Percentiles rank a stretch among this genome's conserved stretches.
phyloP scores from a whole-genome alignment of 805 yeast species.

The Yamadazyma sp. region DNA sequence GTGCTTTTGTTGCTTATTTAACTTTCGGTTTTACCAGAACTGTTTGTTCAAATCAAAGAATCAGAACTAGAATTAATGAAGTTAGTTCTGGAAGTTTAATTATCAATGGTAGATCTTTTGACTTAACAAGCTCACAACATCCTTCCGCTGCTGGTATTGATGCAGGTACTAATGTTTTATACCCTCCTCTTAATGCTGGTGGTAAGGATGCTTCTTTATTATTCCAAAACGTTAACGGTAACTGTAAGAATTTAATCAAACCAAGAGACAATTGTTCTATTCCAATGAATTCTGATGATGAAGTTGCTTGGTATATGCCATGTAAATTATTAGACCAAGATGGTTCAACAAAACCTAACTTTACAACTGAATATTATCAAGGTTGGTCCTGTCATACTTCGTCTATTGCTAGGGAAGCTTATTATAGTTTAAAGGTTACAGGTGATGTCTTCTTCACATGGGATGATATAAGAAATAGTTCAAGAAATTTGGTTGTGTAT shows the following conservation, averaged over 20 bases:
- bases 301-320: slow-evolving; percentile 95
- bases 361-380: slow-evolving; percentile 58
- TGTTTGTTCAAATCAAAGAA: slow-evolving; percentile 52
- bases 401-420: slow-evolving; percentile 61
- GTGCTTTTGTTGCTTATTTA: slow-evolving; percentile 76
- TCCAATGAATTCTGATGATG: slow-evolving; percentile 53
- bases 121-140: slow-evolving; percentile 66
- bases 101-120: slow-evolving; percentile 80
- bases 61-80: slow-evolving; percentile 59
- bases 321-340: slow-evolving; percentile 70
- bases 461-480: slow-evolving; percentile 71
- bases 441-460: slow-evolving; percentile 88
- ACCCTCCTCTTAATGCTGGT: slow-evolving; percentile 86
- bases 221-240: slow-evolving; percentile 89
- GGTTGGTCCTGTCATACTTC: slow-evolving; percentile 95
- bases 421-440: slow-evolving; percentile 51
- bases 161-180: slow-evolving; percentile 66
- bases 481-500: slow-evolving; percentile 80
- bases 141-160: slow-evolving; percentile 80
- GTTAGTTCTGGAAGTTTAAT: slow-evolving; percentile 61
- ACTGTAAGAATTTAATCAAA: slow-evolving; percentile 73
- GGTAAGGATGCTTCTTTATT: slow-evolving; percentile 81
- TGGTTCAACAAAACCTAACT: slow-evolving; percentile 68
- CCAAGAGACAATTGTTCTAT: slow-evolving; percentile 70
- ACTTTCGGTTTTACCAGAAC: slow-evolving; percentile 90